phyloP scores from a whole-genome alignment of 495 filamentous ascomycete species.

The Xylaria telfairii region DNA sequence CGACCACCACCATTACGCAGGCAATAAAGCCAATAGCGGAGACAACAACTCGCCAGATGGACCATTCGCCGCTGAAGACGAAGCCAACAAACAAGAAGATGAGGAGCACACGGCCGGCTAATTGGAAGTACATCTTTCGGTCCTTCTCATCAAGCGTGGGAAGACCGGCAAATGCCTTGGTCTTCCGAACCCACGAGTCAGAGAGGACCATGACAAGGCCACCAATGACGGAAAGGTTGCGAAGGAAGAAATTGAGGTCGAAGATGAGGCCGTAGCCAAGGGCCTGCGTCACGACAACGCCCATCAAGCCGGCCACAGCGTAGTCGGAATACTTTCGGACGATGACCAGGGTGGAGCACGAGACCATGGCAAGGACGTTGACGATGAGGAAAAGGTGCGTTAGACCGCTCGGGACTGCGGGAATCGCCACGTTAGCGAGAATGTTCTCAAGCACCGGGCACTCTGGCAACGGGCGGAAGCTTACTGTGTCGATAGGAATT shows the following conservation, averaged over 20 bases:
- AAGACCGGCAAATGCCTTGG: constrained; percentile 92
- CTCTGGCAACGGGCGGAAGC: constrained; percentile 37
- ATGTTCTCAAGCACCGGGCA: background rate
- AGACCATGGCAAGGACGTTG: constrained; percentile 89
- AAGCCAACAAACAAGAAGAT: constrained; percentile 98
- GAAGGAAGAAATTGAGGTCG: constrained; percentile 99
- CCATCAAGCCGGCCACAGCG: constrained; percentile 87
- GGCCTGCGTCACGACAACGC: constrained; percentile 92
- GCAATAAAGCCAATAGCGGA: constrained; percentile 83
- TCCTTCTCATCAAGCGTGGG: constrained; percentile 97
- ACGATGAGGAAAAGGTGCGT: constrained; percentile 92
- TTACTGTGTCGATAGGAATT: constrained; percentile 92
- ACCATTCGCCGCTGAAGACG: constrained; percentile 94
- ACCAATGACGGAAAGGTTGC: constrained; percentile 95
- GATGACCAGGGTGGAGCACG: constrained; percentile 86
- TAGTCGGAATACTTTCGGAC: constrained; percentile 88
- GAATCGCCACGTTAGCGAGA: constrained; percentile 29
- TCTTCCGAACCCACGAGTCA: constrained; percentile 97
- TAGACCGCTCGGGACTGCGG: constrained; percentile 81
- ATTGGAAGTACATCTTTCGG: constrained; percentile 99
- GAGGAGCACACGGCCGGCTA: constrained; percentile 92
- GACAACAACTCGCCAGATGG: constrained; percentile 80
- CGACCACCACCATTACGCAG: constrained; percentile 98
- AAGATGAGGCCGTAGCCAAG: constrained; percentile 98
- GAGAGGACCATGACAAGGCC: constrained; percentile 97